Evolutionary conservation across 805 yeast species (phyloP), one percentile per base, ranked within the genome.

Genomic region (Lachancea kluyveri): DNA sequence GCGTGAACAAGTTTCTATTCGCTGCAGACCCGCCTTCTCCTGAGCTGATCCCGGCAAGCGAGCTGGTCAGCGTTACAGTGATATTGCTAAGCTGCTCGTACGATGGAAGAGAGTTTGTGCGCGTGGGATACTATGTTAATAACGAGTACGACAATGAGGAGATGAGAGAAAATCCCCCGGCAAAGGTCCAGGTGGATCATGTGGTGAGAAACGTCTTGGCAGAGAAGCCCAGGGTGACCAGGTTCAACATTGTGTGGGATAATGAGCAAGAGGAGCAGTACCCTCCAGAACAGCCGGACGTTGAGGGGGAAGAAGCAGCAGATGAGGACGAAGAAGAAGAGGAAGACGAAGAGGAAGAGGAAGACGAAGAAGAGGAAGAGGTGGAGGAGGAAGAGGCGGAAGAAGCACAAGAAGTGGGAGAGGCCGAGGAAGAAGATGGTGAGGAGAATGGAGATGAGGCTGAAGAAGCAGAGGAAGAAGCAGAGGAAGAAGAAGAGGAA

Each of bases 211-310:
- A 90, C 59, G 83, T 92, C 21, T 66, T 92, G 36, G 97, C 97
- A 4, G 97, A 92, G 55, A 92, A 92, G 63, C 99, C 99, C 25
- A 70, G 97, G 45, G 98, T 92, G 24, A 92, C 99, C 5, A 68
- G 96, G 42, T 92, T 92, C 62, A 92, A 92, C 57, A 92, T 92
- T 35, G 94, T 87, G 3, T 92, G 99, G 99, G 95, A 86, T 54
- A 83, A 81, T 39, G 86, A 77, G 33, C 73, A 65, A 20, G 72
- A 64, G 37, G 66, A 66, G 4, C 86, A 82, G 31, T 81, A 72
- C 45, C 94, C 90, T 8, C 92, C 92, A 3, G 86, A 80, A 42
- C 85, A 79, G 46, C 74, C 69, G 5, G 70, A 71, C 16, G 78
- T 68, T 2, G 85, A 73, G 6, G 81, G 72, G 9, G 82, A 75